These are phyloP conservation scores for Hysterium pulicare DNA, from an alignment of 2,329 filamentous ascomycete genomes.

Conservation along the genomic window DNA sequence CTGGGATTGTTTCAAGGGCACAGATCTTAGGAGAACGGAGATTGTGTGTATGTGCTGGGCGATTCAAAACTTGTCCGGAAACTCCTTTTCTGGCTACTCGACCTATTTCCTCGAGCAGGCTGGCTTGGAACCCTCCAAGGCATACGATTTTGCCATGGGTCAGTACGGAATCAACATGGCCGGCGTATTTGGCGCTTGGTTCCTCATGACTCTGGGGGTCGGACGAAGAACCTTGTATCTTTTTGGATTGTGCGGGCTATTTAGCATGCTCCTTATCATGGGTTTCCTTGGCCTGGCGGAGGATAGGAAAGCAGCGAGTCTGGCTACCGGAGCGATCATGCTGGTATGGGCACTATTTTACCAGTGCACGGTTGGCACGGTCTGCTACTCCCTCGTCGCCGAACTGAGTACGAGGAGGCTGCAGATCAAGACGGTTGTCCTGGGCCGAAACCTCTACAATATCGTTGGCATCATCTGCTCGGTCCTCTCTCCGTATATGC, in stretches of 20 bases:
- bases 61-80: slow-evolving; percentile 48
- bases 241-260: slow-evolving; percentile 67
- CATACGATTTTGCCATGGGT: slow-evolving; percentile 51
- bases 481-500: slow-evolving; percentile 86
- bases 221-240: slow-evolving; percentile 75
- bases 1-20: slow-evolving; percentile 78
- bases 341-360: slow-evolving; percentile 55
- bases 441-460: slow-evolving; percentile 75
- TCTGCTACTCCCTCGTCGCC: slow-evolving; percentile 83
- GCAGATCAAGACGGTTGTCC: slow-evolving; percentile 87
- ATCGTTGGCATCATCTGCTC: slow-evolving; percentile 77
- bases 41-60: slow-evolving; percentile 57
- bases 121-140: slow-evolving; percentile 40
- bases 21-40: slow-evolving; percentile 74
- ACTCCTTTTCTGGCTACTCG: slow-evolving; percentile 47
- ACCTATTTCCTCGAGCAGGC: slow-evolving; percentile 51
- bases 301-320: slow-evolving; percentile 59
- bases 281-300: slow-evolving; percentile 75
- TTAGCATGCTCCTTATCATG: slow-evolving; percentile 73
- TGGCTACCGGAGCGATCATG: slow-evolving; percentile 85
- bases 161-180: slow-evolving; percentile 69
- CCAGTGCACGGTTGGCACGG: slow-evolving; percentile 82
- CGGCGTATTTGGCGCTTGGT: slow-evolving; percentile 79
- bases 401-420: slow-evolving; percentile 79
- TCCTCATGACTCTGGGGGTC: slow-evolving; percentile 69